A percentile compares a stretch with the other conserved stretches of the same genome.
Conservation (phyloP, 139 green algal genomes). For the Astrephomene gubernaculifera region DNA sequence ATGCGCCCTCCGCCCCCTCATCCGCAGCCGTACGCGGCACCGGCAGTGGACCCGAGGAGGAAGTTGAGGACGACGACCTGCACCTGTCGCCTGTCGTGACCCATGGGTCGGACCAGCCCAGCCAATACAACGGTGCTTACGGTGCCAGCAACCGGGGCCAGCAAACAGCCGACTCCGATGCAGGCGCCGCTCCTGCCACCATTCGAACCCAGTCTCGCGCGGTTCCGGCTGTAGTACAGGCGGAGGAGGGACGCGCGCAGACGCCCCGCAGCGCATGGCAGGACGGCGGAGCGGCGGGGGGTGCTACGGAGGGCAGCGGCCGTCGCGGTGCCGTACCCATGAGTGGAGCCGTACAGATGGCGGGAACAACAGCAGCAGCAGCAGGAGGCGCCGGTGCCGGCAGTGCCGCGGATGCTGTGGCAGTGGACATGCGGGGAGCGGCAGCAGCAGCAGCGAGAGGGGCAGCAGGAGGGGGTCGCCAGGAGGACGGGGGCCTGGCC, state of each 20-base stretch:
- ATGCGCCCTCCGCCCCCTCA: background rate
- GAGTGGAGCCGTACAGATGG: too few species aligned
- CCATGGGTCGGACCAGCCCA: background rate
- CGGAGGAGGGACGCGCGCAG: background rate
- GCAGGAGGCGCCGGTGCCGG: background rate
- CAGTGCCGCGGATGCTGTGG: background rate
- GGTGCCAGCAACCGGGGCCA: background rate
- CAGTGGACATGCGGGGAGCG: background rate
- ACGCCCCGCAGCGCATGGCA: too few species aligned
- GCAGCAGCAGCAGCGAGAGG: background rate
- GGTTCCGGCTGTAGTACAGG: background rate
- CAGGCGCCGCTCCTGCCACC: background rate
- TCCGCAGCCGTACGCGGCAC: background rate
- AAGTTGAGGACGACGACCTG: background rate
- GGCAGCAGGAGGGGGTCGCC: background rate
- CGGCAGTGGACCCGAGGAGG: background rate
- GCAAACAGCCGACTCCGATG: background rate
- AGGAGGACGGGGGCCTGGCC: background rate
- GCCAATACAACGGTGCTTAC: background rate
- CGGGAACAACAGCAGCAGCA: background rate
- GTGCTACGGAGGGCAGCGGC: too few species aligned
- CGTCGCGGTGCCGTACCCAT: too few species aligned
- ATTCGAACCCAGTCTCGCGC: background rate
- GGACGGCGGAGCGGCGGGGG: too few species aligned
- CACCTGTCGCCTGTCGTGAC: background rate